Conservation (phyloP, 495 filamentous ascomycete genomes). For the Penicillium odoratum region DNA sequence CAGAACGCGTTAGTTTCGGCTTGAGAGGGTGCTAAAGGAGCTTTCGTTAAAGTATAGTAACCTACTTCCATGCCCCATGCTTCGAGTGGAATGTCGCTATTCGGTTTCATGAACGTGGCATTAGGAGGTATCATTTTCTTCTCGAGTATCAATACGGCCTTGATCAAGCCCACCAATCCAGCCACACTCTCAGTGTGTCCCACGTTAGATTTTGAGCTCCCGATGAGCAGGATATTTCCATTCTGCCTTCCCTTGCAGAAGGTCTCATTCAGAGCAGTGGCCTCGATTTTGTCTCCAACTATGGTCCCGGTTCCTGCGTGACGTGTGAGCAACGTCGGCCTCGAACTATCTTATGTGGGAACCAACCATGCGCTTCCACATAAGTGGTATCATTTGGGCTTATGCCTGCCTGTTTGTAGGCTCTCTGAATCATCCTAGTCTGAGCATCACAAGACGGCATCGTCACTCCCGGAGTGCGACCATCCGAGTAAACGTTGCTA, state of each 20-base stretch:
- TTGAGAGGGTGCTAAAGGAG: no score
- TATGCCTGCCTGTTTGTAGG: no score
- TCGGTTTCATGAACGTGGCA: conserved; percentile 47
- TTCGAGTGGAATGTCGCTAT: conserved; percentile 22
- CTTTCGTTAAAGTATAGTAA: no score
- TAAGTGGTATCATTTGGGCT: no score
- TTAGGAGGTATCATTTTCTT: conserved; percentile 52
- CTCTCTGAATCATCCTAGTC: background rate
- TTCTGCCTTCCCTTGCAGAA: background rate
- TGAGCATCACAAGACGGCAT: no score
- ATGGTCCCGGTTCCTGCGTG: no score
- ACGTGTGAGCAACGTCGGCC: no score
- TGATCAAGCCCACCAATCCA: conserved; percentile 58
- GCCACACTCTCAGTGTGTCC: conserved; percentile 54
- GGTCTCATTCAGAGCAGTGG: no score
- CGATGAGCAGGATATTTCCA: conserved; percentile 32
- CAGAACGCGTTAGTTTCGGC: no score
- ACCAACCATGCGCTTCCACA: no score
- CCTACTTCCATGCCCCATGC: background rate
- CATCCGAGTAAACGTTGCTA: conserved; percentile 23
- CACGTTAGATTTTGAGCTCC: conserved; percentile 50
- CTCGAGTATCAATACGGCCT: conserved; percentile 50
- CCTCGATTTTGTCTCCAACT: no score
- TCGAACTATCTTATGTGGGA: no score
- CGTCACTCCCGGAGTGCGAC: conserved; percentile 15